Conservation (phyloP, 768 basidiomycete species). For the Leucocoprinus birnbaumii region DNA sequence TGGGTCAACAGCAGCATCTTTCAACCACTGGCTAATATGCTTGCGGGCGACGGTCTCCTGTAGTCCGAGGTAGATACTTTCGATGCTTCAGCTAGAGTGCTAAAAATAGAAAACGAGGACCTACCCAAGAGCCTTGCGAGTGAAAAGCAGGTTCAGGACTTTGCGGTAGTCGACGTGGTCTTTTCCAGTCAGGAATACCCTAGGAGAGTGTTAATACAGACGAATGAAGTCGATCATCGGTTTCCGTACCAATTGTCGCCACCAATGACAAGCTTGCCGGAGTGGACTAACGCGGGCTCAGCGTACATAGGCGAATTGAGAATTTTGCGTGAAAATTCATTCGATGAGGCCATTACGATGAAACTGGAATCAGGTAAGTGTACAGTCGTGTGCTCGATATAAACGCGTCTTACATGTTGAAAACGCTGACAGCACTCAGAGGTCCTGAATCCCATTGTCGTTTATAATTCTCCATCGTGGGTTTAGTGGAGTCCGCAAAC, state of each 20-base stretch:
- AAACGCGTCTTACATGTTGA: conserved; percentile 79
- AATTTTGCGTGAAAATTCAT: conserved; percentile 91
- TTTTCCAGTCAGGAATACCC: conserved; percentile 98
- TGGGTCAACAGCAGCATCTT: conserved; percentile 43
- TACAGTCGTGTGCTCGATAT: background rate
- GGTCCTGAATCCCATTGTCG: conserved; percentile 89
- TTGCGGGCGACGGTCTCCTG: conserved; percentile 83
- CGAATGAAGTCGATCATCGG: background rate
- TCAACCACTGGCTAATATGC: conserved; percentile 75
- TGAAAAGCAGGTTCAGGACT: conserved; percentile 88
- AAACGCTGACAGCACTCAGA: conserved; percentile 88
- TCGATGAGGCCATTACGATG: conserved; percentile 97
- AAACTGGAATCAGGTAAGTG: conserved; percentile 53
- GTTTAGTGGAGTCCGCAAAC: conserved; percentile 89
- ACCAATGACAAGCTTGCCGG: conserved; percentile 82
- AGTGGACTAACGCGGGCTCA: conserved; percentile 92
- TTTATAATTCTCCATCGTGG: conserved; percentile 90
- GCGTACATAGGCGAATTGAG: conserved; percentile 91
- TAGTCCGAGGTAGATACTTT: conserved; percentile 77
- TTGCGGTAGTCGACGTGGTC: conserved; percentile 92
- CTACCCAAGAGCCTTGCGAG: conserved; percentile 88
- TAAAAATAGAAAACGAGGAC: conserved; percentile 20
- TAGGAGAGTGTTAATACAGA: conserved; percentile 22
- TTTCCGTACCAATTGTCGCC: conserved; percentile 78
- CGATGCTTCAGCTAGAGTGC: conserved; percentile 2